Conservation (phyloP, 1,284 basidiomycete species). For the Pseudozyma hubeiensis region DNA sequence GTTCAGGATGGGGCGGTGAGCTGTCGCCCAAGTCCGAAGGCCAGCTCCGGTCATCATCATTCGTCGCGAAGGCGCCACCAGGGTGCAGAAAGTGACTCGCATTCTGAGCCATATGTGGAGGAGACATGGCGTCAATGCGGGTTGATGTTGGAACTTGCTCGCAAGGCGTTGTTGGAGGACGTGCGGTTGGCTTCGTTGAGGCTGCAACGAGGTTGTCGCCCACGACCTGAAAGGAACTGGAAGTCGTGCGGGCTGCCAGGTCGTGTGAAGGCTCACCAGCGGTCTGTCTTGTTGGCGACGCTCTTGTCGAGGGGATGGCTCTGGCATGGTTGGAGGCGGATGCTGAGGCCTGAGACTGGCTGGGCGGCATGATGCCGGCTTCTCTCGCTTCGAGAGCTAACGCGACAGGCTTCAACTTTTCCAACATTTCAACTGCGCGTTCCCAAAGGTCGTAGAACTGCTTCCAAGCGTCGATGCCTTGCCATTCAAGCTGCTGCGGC, state of each 20-base stretch:
- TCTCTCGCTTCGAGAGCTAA: neutral
- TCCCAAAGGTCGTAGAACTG: neutral
- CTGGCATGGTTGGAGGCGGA: neutral
- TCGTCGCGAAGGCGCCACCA: neutral
- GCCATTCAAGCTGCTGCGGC: neutral
- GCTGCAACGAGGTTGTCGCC: constrained; percentile 23
- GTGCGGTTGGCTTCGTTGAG: neutral
- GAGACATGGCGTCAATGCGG: neutral
- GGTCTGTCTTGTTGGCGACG: neutral
- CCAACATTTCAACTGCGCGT: neutral
- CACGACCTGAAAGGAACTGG: constrained; percentile 34
- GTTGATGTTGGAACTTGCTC: neutral
- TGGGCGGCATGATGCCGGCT: neutral
- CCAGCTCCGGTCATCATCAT: neutral
- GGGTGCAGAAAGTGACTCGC: neutral
- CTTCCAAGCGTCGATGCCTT: constrained; percentile 5
- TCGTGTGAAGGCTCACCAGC: neutral
- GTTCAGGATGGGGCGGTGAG: neutral
- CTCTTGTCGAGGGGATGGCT: neutral
- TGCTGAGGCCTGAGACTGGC: neutral
- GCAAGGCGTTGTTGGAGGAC: neutral
- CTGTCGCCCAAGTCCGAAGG: neutral
- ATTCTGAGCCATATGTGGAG: neutral
- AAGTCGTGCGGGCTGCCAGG: constrained; percentile 4
- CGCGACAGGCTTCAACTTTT: neutral